Evolutionary conservation across 2,329 filamentous ascomycete genomes (phyloP).

Genomic region (Paracoccidioides brasiliensis): DNA sequence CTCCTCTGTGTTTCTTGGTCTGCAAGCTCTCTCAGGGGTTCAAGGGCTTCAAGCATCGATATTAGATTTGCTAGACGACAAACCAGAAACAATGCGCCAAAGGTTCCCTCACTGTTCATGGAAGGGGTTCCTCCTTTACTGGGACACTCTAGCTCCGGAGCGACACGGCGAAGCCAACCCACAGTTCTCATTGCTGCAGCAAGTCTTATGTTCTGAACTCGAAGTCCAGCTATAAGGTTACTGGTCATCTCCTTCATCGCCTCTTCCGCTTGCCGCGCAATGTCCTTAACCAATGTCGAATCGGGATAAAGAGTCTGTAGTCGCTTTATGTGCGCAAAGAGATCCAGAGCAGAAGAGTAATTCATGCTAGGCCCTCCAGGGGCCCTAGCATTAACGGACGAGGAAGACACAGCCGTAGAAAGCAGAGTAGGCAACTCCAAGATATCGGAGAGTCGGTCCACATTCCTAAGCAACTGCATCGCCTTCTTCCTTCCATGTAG

Average conservation of each 20-base stretch:
- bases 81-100: slow-evolving; percentile 76
- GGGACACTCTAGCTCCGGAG: slow-evolving; percentile 57
- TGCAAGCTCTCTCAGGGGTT: slow-evolving; percentile 74
- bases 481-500: slow-evolving; percentile 65
- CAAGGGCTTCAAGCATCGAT: slow-evolving; percentile 66
- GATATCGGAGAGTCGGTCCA: slow-evolving; percentile 79
- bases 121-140: slow-evolving; percentile 17
- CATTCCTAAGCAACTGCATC: slow-evolving; percentile 69
- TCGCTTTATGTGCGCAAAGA: slow-evolving; percentile 85
- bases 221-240: slow-evolving; percentile 66
- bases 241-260: slow-evolving; percentile 81
- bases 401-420: slow-evolving; percentile 51
- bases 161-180: slow-evolving; percentile 76
- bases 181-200: slow-evolving; percentile 82
- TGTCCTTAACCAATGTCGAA: slow-evolving; percentile 59
- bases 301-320: slow-evolving; percentile 70
- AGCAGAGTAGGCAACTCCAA: slow-evolving; percentile 80
- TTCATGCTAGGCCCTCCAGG: slow-evolving; percentile 45
- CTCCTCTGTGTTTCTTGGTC: slow-evolving; percentile 61
- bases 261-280: slow-evolving; percentile 64
- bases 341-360: slow-evolving; percentile 78
- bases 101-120: slow-evolving; percentile 44
- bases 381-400: slow-evolving; percentile 24
- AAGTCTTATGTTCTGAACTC: slow-evolving; percentile 67
- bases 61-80: slow-evolving; percentile 72